Conservation (phyloP, 495 filamentous ascomycete species). For the Extremus antarcticus region DNA sequence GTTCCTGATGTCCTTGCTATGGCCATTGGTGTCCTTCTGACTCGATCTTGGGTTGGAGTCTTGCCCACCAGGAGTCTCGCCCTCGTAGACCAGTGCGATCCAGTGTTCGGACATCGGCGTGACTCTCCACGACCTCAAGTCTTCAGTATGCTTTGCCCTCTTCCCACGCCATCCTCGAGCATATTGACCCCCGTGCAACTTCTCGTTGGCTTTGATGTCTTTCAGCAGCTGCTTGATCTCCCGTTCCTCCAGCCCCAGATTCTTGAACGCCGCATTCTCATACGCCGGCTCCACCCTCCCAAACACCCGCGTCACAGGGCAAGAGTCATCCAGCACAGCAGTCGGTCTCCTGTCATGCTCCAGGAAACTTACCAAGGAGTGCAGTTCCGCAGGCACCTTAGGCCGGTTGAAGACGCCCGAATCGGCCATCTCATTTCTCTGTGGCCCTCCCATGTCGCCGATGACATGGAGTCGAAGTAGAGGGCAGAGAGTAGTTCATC, state of each 20-base stretch:
- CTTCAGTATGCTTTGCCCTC: background rate
- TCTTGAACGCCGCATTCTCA: background rate
- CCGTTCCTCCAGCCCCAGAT: background rate
- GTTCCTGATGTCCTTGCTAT: background rate
- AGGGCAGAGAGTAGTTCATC: too few relatives aligned
- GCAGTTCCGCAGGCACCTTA: slow-evolving; percentile 2
- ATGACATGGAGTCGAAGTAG: too few relatives aligned
- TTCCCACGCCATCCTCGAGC: background rate
- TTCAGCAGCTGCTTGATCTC: background rate
- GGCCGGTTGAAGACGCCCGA: too few relatives aligned
- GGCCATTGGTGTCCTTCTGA: background rate
- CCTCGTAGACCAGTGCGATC: background rate
- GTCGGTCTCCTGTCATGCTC: slow-evolving; percentile 1
- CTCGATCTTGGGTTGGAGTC: background rate
- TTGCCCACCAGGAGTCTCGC: background rate
- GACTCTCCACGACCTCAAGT: background rate
- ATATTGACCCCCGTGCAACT: background rate
- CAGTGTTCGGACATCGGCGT: background rate
- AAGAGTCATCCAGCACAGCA: background rate
- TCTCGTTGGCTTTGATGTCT: background rate
- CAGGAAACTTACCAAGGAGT: background rate
- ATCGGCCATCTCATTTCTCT: background rate
- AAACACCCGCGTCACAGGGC: background rate
- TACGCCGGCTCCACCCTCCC: background rate
- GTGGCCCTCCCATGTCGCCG: too few relatives aligned